Evolutionary conservation across 257 asterid species (phyloP), one percentile per base, ranked within the genome.

Genomic region (Nicotiana tabacum): DNA sequence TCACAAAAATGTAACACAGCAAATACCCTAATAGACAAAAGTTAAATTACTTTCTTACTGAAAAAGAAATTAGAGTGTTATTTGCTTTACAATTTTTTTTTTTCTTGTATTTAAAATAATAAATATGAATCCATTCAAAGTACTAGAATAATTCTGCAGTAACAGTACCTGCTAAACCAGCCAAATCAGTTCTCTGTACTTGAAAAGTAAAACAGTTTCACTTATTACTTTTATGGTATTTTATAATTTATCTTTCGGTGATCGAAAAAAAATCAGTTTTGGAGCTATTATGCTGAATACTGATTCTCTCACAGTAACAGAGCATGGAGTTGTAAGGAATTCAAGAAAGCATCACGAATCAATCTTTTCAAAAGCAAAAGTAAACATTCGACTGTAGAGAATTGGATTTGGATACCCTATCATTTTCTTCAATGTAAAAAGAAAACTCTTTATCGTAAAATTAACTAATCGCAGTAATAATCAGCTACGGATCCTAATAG

Each of bases 231-330:
- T 82, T 29, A 76, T 74, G 69, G 8, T 64, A 21, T 77, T 66
- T 86, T 76, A 81, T 86, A 68, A 76, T 46, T 35, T 78, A 32
- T 77, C 58, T 46, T 81, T n/a, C 66, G 27, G 32, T 39, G 61
- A 46, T 87, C 46, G 77, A 76, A 77, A 72, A 72, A 46, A 68
- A 67, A 83, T 72, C 70, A 65, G 85, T 72, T 83, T 90, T 88
- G 91, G 89, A 82, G 79, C 61, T 43, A 53, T 82, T 72, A 82
- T 69, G 79, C 80, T 51, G 80, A 76, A 29, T 15, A 15, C 46
- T 74, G 83, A 85, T 85, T 61, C 85, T 82, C 55, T 30, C 69
- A 76, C 85, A 77, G 64, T 82, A 43, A 83, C 88, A 84, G 82
- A 77, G 83, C 46, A 77, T 55, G 74, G 77, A 32, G 82, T 13